Base-by-base conservation (phyloP, 2,329 filamentous ascomycete species). In the Ascochyta rabiei region DNA sequence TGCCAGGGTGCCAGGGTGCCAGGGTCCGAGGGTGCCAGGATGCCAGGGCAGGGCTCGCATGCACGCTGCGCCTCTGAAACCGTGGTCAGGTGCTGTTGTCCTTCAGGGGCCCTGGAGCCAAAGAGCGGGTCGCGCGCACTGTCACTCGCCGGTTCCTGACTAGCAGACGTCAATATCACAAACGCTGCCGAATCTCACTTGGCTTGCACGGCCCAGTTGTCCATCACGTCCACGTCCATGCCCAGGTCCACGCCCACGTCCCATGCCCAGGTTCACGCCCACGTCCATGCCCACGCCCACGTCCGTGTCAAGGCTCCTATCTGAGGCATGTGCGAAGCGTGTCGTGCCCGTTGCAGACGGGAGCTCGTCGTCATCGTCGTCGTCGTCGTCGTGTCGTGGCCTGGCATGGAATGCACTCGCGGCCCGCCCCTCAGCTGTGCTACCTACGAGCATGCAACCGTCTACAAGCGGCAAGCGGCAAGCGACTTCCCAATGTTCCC, bases 21-120 rank as follows among this genome's bases (percentile, higher is more conserved):
- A n/a, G n/a, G n/a, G n/a, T n/a, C n/a, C n/a, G n/a, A n/a, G n/a
- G 12, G 26, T 9, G 38, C 45, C 40, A 41, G 42, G 51, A 28
- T 48, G 40, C 45, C 42, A 47, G 49, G 45, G 50, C 46, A 57
- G 49, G 55, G 55, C 50, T 57, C 55, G 55, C 54, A 57, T 48
- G 43, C 53, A 48, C 42, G 43, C 49, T 52, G 49, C 37, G 43
- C 53, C 47, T 44, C 42, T 63, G 60, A 63, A 63, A 63, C 61
- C 13, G 26, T 59, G 48, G 34, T 58, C 56, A 57, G 45, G 49
- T 54, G 49, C 43, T 46, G 41, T 39, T 40, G 12, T 44, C 38
- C 24, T 45, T 40, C 50, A 34, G 34, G 49, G 44, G 35, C 34
- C 34, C 40, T n/a, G 39, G 18, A 19, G 41, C 49, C 39, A 39